Conservation (phyloP, 2,329 filamentous ascomycete species). For the Verticillium longisporum region DNA sequence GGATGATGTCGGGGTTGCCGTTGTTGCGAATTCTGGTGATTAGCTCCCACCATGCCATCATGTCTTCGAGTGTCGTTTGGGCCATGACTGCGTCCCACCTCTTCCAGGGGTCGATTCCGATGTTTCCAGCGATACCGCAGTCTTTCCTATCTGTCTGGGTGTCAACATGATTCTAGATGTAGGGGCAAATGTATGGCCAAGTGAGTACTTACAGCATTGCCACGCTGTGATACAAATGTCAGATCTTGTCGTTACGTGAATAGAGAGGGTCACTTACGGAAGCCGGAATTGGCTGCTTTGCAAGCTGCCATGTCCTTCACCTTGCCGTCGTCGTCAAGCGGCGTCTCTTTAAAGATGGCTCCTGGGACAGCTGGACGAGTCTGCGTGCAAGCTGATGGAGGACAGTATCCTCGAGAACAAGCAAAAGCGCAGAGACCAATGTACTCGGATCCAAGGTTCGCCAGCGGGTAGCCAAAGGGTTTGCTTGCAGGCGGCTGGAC, state of each 20-base stretch:
- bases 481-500: background rate
- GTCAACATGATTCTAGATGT: background rate
- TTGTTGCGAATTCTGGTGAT: background rate
- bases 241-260: background rate
- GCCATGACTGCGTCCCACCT: background rate
- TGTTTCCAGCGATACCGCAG: background rate
- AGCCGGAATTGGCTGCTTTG: background rate
- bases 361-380: background rate
- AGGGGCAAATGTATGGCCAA: no score
- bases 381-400: background rate
- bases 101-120: background rate
- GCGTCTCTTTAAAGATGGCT: background rate
- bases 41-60: background rate
- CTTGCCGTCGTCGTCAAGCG: background rate
- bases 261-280: background rate
- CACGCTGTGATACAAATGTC: background rate
- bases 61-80: background rate
- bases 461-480: background rate
- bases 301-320: background rate
- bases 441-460: background rate
- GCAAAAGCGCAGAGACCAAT: background rate
- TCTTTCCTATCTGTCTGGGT: background rate
- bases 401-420: constrained; percentile 2
- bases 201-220: background rate
- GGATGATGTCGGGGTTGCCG: background rate